Base-by-base conservation (phyloP, 2,329 filamentous ascomycete genomes). In the Monilinia fructigena region DNA sequence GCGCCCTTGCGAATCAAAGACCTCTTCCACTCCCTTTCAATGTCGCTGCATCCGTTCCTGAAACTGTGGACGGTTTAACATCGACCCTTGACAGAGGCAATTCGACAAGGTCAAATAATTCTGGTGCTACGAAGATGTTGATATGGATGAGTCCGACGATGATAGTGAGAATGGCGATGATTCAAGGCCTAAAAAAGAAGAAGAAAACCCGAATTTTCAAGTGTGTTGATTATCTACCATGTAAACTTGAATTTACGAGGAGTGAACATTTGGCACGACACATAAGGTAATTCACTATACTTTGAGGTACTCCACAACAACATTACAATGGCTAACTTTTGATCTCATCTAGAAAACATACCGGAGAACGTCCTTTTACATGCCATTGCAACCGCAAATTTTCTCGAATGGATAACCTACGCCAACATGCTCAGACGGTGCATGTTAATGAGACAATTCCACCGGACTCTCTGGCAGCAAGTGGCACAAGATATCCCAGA, bases 401-500 rank as follows among this genome's bases (percentile, higher is more conserved):
- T 77, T 98, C 95, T 12, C 87, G 94, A 59, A 85, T 98, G 55
- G 94, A 99, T 78, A 99, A 99, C 75, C 81, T 99, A 62, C 88
- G 95, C 67, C 95, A 99, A 76, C 95, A 99, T 82, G 95, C 95
- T 55, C 93, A 97, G 78, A 98, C 95, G 0, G 95, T 99, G 0
- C 95, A 99, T 77, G 91, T 96, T 67, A 97, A 98, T 77, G 95
- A 98, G 77, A 93, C 97, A 66, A 99, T 99, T 45, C 95, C 95
- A 4, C 88, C 89, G 52, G 93, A 97, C 77, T 98, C 95, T 1
- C 85, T 98, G 26, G 95, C 95, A 20, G 95, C 94, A 4, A 95
- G 92, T 1, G 93, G 93, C 31, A 96, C 93, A 11, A 85, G 94
- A 50, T 97, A 96, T 73, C 94, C 97, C 74, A 86, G 94, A 69